These are phyloP conservation scores for Pyrenochaeta sp. DNA, from an alignment of 2,329 filamentous ascomycete genomes.

Conservation along the genomic window DNA sequence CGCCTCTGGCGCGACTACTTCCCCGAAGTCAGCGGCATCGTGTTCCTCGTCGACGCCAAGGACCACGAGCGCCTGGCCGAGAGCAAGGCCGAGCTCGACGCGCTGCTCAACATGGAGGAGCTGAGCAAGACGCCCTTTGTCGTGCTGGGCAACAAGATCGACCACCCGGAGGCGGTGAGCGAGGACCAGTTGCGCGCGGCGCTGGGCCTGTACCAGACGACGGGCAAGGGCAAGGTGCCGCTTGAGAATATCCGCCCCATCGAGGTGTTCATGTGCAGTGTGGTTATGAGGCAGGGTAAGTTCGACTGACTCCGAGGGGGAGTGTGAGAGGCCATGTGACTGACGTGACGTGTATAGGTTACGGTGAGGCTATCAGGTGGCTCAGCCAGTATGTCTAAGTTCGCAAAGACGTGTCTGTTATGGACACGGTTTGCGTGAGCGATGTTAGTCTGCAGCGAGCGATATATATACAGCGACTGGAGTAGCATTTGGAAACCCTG, in stretches of 20 bases:
- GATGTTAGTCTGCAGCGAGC: too few species aligned
- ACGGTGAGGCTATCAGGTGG: constrained; percentile 50
- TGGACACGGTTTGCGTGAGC: background rate
- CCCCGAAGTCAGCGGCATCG: constrained; percentile 69
- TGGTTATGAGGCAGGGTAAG: constrained; percentile 87
- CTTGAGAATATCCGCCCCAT: constrained; percentile 60
- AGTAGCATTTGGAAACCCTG: background rate
- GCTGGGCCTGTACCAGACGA: constrained; percentile 82
- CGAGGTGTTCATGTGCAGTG: constrained; percentile 96
- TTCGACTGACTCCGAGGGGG: background rate
- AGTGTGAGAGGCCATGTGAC: background rate
- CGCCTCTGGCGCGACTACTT: constrained; percentile 49
- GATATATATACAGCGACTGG: too few species aligned
- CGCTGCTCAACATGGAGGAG: constrained; percentile 92
- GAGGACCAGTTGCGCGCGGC: constrained; percentile 94
- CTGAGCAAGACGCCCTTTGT: constrained; percentile 93
- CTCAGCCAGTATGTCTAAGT: constrained; percentile 48
- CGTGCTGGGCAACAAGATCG: constrained; percentile 98
- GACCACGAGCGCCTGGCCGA: constrained; percentile 93
- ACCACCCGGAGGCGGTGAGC: constrained; percentile 91
- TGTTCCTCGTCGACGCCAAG: constrained; percentile 96
- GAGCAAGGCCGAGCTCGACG: constrained; percentile 95
- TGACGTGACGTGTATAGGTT: constrained; percentile 23
- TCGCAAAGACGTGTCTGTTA: background rate
- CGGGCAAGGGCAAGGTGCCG: constrained; percentile 42